Conservation (phyloP, 306 rosid genomes). For the Vigna trinervia region DNA sequence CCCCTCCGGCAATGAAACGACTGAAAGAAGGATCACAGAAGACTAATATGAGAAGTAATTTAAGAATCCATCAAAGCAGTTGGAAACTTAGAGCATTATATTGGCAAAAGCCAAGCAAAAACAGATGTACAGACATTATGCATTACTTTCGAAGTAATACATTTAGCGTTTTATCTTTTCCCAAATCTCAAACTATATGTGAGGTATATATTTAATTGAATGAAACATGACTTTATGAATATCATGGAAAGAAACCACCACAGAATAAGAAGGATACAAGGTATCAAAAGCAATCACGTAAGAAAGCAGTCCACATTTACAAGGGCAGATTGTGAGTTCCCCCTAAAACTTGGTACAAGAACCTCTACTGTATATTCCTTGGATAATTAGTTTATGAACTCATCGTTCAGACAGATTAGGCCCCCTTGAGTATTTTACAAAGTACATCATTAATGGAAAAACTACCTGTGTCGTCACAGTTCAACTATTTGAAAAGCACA, state of each 20-base stretch:
- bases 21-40: slow-evolving; percentile 54
- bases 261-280: background rate
- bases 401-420: background rate
- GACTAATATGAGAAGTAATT: slow-evolving; percentile 38
- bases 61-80: slow-evolving; percentile 39
- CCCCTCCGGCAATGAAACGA: slow-evolving; percentile 74
- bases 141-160: slow-evolving; percentile 18
- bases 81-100: slow-evolving; percentile 35
- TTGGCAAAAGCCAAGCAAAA: slow-evolving; percentile 32
- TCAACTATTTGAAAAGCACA: slow-evolving; percentile 25
- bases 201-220: background rate
- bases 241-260: slow-evolving; percentile 5
- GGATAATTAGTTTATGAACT: background rate
- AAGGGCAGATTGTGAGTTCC: background rate
- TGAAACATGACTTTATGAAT: background rate
- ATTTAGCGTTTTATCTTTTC: background rate
- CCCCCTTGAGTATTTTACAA: background rate
- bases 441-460: background rate
- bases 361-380: background rate
- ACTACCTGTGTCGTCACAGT: background rate
- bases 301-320: background rate
- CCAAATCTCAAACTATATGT: background rate
- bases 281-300: slow-evolving; percentile 10
- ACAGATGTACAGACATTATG: slow-evolving; percentile 7
- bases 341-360: slow-evolving; percentile 13